Evolutionary conservation across 768 basidiomycete genomes (phyloP), one percentile per base, ranked within the genome.

Genomic region (Russula compacta): DNA sequence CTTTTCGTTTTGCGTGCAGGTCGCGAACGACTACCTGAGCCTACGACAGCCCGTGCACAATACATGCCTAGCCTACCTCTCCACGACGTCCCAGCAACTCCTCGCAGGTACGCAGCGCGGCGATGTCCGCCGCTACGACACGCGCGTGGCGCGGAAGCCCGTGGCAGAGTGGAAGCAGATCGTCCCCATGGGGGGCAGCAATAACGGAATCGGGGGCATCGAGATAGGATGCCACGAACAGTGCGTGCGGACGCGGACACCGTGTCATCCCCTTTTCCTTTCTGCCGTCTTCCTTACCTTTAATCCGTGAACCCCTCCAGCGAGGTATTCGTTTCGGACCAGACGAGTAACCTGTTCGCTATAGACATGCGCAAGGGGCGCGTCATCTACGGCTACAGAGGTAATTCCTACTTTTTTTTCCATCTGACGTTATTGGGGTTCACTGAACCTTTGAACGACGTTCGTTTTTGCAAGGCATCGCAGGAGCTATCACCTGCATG

Each of bases 21-120:
- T 86, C 5, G 79, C 83, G n/a, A 87, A 92, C 66, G 91, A 94
- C 67, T 70, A 74, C 49, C 77, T 94, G 5, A 81, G 81, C 51
- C 79, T 94, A 15, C 85, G 92, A 14, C 87, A 87, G 66, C 89
- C 89, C 0, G 81, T 93, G 48, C 82, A 86, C 39, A 86, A 89
- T 59, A 86, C 85, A 0, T 80, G 84, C 14, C 74, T 94, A 32
- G 73, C 82, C 2, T 89, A 83, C 67, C 69, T 89, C 3, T 68
- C 77, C 17, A 32, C 53, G 4, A 75, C 76, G 43, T 71, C 73
- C 19, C 76, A 80, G 38, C 80, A 85, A 43, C 70, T 93, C 24
- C 71, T 85, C 15, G 79, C 83, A n/a, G 92, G 92, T 0, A 91
- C 88, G 0, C 80, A 82, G 58, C 73, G 84, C 46, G 92, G 92